phyloP scores from a whole-genome alignment of 176 grass and related monocot genomes.

The Pharus latifolius region DNA sequence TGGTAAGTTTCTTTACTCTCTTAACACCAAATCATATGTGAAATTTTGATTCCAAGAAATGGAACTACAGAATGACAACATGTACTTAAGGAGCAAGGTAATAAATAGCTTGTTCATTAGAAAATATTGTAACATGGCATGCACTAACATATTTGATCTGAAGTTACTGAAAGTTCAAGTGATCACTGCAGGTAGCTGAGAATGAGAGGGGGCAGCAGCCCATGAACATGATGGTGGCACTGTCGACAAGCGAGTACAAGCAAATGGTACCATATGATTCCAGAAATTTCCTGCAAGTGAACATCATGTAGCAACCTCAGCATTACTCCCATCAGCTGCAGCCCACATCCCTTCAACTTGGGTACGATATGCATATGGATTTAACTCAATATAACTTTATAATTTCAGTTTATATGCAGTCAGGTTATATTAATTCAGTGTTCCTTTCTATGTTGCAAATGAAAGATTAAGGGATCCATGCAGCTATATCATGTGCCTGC shows the following conservation, averaged over 20 bases:
- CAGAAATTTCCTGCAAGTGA: conserved; percentile 33
- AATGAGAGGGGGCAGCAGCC: conserved; percentile 37
- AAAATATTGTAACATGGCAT: neutral
- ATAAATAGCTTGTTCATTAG: no score
- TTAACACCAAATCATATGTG: no score
- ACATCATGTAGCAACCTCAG: conserved; percentile 19
- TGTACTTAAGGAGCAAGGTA: conserved; percentile 29
- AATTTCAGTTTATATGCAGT: no score
- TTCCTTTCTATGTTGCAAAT: neutral
- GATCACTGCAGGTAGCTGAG: conserved; percentile 14
- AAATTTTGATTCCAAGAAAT: no score
- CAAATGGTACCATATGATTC: conserved; percentile 30
- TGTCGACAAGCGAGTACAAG: conserved; percentile 23
- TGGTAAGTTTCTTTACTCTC: no score
- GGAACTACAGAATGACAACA: no score
- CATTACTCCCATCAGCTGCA: conserved; percentile 22
- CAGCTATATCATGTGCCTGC: neutral
- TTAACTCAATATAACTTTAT: no score
- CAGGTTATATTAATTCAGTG: no score
- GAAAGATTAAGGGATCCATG: neutral
- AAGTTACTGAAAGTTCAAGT: no score
- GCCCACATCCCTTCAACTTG: conserved; percentile 30
- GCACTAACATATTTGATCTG: neutral
- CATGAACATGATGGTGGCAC: conserved; percentile 13
- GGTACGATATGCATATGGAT: no score